Base-by-base conservation (phyloP, 345 rosid genomes). In the Euphorbia lathyris region DNA sequence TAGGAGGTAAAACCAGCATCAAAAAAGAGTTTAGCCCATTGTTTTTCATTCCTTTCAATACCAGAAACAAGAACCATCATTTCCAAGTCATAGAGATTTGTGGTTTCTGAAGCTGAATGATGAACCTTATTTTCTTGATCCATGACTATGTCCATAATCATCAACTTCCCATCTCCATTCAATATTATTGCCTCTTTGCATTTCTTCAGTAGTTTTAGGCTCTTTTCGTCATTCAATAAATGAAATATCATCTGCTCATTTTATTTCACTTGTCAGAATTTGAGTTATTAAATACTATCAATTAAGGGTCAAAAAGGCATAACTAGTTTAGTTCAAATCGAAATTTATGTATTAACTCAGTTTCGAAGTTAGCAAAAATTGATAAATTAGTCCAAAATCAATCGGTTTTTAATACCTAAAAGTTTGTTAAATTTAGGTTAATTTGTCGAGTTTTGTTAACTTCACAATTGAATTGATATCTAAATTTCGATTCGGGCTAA, bases 21-120 rank as follows among this genome's bases (percentile, higher is more conserved):
- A 10, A 25, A 25, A 43, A 83, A 78, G 26, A 83, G 70, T 11
- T 73, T 69, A 13, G 72, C 74, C 82, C 77, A 80, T 7, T 83
- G 79, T 22, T 76, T n/a, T 10, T 80, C 77, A 2, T 3, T 62
- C 22, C 82, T 76, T 47, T 78, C 79, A 11, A 17, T 56, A 3
- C 78, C 86, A 5, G n/a, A n/a, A 0, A 45, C 4, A 2, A 0
- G 0, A 0, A 56, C 51, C 82, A 78, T 58, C 79, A 73, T 71
- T 9, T 14, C 0, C 58, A 83, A 16, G 47, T 78, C 84, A n/a
- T 60, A 65, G 4, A 74, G 58, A 34, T 74, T 56, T 17, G 52
- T 76, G 0, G 77, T 74, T 26, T 76, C 72, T 40, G 43, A 11
- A 3, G 7, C 30, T 1, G 42, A 25, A 25, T 43, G 3, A 6